These are phyloP conservation scores for Sisymbrium irio DNA, from an alignment of 345 rosid species.

Conservation along the genomic window DNA sequence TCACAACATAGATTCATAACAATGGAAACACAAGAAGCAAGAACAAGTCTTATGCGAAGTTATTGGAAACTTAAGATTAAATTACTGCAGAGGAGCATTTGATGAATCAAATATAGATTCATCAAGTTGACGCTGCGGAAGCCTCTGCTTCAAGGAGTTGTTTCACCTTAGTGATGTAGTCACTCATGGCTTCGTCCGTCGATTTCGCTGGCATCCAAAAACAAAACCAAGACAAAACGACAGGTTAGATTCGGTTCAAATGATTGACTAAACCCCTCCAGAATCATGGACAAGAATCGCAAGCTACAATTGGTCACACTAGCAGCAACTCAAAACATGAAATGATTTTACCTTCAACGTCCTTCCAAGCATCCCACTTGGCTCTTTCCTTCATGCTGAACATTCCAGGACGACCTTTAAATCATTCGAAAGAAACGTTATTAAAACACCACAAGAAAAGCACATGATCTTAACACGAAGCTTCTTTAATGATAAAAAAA, in stretches of 20 bases:
- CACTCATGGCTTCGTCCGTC: conserved; percentile 67
- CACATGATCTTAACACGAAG: not conserved
- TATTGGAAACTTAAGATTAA: conserved; percentile 24
- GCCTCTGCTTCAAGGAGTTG: conserved; percentile 62
- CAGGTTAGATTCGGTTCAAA: not conserved
- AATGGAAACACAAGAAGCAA: conserved; percentile 26
- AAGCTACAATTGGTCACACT: not conserved
- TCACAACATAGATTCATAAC: conserved; percentile 4
- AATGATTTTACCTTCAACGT: conserved; percentile 63
- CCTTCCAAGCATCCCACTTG: conserved; percentile 99
- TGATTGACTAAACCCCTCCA: too few species aligned
- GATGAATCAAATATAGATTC: conserved; percentile 12
- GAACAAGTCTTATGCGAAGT: conserved; percentile 25
- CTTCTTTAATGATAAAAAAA: not conserved
- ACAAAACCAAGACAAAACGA: not conserved
- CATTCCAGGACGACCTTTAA: conserved; percentile 83
- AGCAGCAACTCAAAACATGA: not conserved
- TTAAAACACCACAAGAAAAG: conserved; percentile 1
- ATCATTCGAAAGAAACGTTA: not conserved
- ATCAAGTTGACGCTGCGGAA: conserved; percentile 40
- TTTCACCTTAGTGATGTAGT: conserved; percentile 76
- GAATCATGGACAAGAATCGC: not conserved
- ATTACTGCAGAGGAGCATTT: not conserved
- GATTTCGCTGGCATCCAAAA: conserved; percentile 49
- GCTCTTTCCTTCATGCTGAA: conserved; percentile 77